Conservation (phyloP, 345 rosid genomes). For the Sapria himalayana region DNA sequence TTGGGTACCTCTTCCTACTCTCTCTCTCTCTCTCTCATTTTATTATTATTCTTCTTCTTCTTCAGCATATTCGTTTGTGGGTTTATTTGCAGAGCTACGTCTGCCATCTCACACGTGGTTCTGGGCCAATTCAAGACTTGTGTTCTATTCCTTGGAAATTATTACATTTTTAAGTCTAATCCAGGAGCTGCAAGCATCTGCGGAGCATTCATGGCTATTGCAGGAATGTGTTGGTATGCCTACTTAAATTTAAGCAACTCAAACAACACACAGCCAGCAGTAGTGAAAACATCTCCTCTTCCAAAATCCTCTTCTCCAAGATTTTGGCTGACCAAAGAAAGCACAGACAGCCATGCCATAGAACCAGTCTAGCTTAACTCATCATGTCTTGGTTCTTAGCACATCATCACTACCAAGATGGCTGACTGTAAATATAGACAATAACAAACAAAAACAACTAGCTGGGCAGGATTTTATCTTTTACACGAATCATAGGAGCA, state of each 20-base stretch:
- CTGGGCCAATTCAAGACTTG: slow-evolving; percentile 74
- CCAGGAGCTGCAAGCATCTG: slow-evolving; percentile 39
- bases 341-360: slow-evolving; percentile 17
- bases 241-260: slow-evolving; percentile 24
- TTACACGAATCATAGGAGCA: too few relatives aligned
- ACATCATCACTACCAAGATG: too few relatives aligned
- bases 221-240: slow-evolving; percentile 39
- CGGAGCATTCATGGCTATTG: slow-evolving; percentile 51
- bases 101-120: slow-evolving; percentile 51
- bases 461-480: too few relatives aligned
- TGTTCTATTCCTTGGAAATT: slow-evolving; percentile 43
- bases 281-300: slow-evolving; percentile 16
- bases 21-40: neutral
- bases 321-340: slow-evolving; percentile 30
- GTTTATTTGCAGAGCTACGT: slow-evolving; percentile 35
- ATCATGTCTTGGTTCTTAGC: too few relatives aligned
- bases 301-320: slow-evolving; percentile 15
- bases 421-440: too few relatives aligned
- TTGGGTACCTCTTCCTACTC: slow-evolving; percentile 31
- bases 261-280: slow-evolving; percentile 14
- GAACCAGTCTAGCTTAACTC: too few relatives aligned
- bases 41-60: neutral
- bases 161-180: slow-evolving; percentile 34
- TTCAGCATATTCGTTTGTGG: neutral
- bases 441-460: too few relatives aligned